Evolutionary conservation across 2,329 filamentous ascomycete genomes (phyloP).

Genomic region (Xylariaceae sp.): DNA sequence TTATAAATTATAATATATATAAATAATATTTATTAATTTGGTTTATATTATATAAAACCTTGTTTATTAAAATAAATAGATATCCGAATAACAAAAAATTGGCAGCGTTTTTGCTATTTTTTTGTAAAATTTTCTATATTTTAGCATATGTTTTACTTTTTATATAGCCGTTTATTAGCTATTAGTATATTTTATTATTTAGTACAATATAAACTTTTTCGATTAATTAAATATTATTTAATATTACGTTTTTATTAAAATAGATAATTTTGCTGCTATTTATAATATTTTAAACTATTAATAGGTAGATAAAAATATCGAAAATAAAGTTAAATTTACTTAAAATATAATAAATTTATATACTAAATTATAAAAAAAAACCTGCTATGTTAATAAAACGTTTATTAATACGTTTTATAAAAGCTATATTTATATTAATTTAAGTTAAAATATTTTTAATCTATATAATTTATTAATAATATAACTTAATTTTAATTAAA

Average conservation of each 20-base stretch:
- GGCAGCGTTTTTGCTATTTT: neutral
- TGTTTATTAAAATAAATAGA: neutral
- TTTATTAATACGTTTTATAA: neutral
- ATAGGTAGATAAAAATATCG: neutral
- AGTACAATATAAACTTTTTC: neutral
- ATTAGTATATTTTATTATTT: neutral
- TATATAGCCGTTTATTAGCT: too few relatives aligned
- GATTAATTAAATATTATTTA: slow-evolving; percentile 1
- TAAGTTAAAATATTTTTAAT: slow-evolving; percentile 1
- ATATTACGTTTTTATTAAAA: neutral
- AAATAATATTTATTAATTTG: neutral
- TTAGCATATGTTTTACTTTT: neutral
- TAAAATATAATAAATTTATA: slow-evolving; percentile 2
- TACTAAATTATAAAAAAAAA: slow-evolving; percentile 1
- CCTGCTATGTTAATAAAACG: neutral
- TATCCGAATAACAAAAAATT: neutral
- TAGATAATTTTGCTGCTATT: neutral
- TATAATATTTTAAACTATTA: neutral
- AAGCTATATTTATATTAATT: neutral
- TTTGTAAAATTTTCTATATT: neutral
- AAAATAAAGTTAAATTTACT: slow-evolving; percentile 2
- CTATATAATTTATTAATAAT: slow-evolving; percentile 1
- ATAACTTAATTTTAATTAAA: slow-evolving; percentile 1
- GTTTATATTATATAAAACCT: neutral
- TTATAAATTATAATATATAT: neutral